Evolutionary conservation across 1,284 basidiomycete genomes (phyloP), one percentile per base, ranked within the genome.

Genomic region (Grifola frondosa): DNA sequence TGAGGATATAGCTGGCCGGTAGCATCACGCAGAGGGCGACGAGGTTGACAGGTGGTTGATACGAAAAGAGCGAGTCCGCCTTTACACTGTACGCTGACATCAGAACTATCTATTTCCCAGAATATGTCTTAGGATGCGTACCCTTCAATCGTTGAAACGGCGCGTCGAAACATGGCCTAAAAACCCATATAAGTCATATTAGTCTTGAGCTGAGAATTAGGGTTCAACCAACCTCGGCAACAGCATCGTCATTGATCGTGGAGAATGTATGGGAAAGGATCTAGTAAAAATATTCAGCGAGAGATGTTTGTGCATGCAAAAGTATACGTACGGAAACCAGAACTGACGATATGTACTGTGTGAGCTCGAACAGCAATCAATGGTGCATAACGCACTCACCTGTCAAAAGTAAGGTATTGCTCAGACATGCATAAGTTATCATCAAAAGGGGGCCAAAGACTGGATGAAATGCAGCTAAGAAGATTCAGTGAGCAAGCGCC

Each of bases 191-290:
- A 26, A 19, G 17, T 28, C 28, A 34, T 7, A 30, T 31, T 45
- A 26, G 37, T 37, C 6, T 34, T 32, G 15, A 29, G 34, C 4
- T 37, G 16, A 49, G 10, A 12, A 20, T 40, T 20, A 40, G 30
- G 5, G 26, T 21, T 11, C n/a, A 23, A 44, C 61, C 36, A 56
- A 88, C 90, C 74, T 97, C 94, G 5, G 93, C 91, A 10, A 81
- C 81, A 15, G 94, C 94, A 66, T 97, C 94, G 54, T 91, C 86
- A 50, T 85, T 94, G 57, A 97, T 92, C 15, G 79, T 89, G 1
- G 91, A 83, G 63, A 97, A 97, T 0, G 94, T 97, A 62, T 97
- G 90, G 7, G 91, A 92, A 16, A 97, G 73, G 35, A 97, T 94
- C 92, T 84, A 71, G 54, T n/a, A 24, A 22, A 11, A 3, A 9